Evolutionary conservation across 2,329 filamentous ascomycete species (phyloP).

Genomic region (Chaetomium globosum): DNA sequence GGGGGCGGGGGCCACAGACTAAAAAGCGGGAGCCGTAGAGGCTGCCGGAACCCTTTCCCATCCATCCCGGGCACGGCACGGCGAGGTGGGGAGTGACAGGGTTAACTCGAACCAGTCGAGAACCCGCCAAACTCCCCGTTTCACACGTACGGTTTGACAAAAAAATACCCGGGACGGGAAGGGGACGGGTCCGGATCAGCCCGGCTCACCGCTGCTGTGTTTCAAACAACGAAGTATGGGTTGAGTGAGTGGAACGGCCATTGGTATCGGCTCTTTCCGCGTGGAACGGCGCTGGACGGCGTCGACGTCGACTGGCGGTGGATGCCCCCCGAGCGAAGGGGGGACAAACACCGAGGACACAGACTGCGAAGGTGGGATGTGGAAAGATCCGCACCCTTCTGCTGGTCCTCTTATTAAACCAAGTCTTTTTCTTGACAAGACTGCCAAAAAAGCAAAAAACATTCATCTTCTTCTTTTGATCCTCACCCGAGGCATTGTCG

Average conservation of each 20-base stretch:
- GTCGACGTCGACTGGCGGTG: slow-evolving; percentile 5
- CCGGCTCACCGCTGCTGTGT: slow-evolving; percentile 18
- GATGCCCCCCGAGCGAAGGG: background rate
- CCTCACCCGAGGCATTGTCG: slow-evolving; percentile 37
- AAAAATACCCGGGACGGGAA: background rate
- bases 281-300: slow-evolving; percentile 6
- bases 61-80: slow-evolving; percentile 21
- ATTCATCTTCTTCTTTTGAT: slow-evolving; percentile 34
- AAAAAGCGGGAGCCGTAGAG: background rate
- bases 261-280: slow-evolving; percentile 12
- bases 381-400: slow-evolving; percentile 2
- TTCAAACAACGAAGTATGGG: slow-evolving; percentile 26
- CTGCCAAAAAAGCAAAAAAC: background rate
- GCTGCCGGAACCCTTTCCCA: background rate
- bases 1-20: slow-evolving; percentile 17
- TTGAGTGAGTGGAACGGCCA: slow-evolving; percentile 23
- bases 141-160: background rate
- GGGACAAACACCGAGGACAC: slow-evolving; percentile 11
- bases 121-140: background rate
- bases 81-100: slow-evolving; percentile 23
- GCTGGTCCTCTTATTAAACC: slow-evolving; percentile 21
- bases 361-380: slow-evolving; percentile 9
- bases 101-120: slow-evolving; percentile 35
- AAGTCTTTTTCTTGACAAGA: slow-evolving; percentile 2
- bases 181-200: background rate